Conservation (phyloP, 108 stramenopile genomes). For the Epithemia pelagica region DNA sequence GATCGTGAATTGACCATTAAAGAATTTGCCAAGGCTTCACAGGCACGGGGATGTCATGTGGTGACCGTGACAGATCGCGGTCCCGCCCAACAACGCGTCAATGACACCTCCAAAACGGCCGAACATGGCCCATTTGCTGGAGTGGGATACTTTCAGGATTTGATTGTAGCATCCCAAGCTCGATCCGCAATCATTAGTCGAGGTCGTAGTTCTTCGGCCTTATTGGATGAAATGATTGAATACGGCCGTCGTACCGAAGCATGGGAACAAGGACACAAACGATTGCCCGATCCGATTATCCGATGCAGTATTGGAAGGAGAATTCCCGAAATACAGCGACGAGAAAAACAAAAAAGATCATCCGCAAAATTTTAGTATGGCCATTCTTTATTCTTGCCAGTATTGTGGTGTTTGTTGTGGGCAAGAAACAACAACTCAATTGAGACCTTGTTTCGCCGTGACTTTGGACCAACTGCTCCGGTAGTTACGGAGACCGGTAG, state of each 20-base stretch:
- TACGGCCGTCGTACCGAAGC: neutral
- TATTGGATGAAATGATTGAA: neutral
- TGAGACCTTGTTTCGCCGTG: constrained; percentile 27
- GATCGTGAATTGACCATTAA: neutral
- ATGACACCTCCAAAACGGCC: neutral
- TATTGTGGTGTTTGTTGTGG: no score
- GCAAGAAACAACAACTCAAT: no score
- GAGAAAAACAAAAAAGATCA: no score
- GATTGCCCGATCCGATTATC: no score
- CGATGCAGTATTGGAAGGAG: no score
- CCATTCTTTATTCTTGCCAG: no score
- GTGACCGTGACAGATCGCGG: no score
- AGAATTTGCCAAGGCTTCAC: neutral
- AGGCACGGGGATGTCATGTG: neutral
- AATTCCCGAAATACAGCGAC: no score
- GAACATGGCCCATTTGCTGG: constrained; percentile 22
- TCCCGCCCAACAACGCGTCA: constrained; percentile 4
- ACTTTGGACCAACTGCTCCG: no score
- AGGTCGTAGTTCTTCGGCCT: neutral
- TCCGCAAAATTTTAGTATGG: no score
- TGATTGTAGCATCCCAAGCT: constrained; percentile 1
- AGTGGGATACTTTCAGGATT: constrained; percentile 17
- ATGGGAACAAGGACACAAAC: no score
- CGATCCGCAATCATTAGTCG: neutral
- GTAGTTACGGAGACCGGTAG: neutral